These are phyloP conservation scores for Oryza officinalis DNA, from an alignment of 176 grass and related monocot species.

Conservation along the genomic window DNA sequence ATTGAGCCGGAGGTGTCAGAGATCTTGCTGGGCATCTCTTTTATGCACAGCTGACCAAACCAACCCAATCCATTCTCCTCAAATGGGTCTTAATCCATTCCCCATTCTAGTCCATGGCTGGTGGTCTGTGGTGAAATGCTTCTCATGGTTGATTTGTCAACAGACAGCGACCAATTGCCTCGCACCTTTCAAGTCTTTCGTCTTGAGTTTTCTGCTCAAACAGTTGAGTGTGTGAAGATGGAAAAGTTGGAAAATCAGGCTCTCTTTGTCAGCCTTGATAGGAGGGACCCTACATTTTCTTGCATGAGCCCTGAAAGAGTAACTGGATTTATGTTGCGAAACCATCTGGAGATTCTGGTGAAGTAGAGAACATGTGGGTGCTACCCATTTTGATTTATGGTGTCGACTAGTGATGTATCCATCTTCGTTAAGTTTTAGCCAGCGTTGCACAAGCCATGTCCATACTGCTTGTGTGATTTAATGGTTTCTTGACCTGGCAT, in stretches of 20 bases:
- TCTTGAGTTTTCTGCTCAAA: constrained; percentile 21
- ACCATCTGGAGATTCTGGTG: background rate
- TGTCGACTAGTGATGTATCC: background rate
- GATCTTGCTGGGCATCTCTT: background rate
- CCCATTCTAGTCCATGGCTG: constrained; percentile 33
- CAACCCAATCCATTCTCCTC: no score
- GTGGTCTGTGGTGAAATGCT: constrained; percentile 54
- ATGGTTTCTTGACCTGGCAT: background rate
- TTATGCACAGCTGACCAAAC: no score
- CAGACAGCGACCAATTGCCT: background rate
- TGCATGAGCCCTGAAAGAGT: constrained; percentile 39
- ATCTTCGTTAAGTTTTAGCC: background rate
- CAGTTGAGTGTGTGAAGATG: constrained; percentile 43
- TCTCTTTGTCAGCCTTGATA: constrained; percentile 40
- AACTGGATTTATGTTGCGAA: constrained; percentile 48
- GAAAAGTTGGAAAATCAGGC: constrained; percentile 43
- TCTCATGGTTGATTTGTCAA: constrained; percentile 32
- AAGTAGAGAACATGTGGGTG: constrained; percentile 19
- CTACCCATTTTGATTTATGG: constrained; percentile 34
- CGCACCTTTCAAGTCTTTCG: constrained; percentile 26
- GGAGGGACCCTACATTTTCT: constrained; percentile 35
- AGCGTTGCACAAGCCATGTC: background rate
- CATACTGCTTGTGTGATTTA: background rate
- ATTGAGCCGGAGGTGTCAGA: background rate
- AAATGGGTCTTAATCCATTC: no score